Conservation (phyloP, 2,329 filamentous ascomycete genomes). For the Colletotrichum trifolii region DNA sequence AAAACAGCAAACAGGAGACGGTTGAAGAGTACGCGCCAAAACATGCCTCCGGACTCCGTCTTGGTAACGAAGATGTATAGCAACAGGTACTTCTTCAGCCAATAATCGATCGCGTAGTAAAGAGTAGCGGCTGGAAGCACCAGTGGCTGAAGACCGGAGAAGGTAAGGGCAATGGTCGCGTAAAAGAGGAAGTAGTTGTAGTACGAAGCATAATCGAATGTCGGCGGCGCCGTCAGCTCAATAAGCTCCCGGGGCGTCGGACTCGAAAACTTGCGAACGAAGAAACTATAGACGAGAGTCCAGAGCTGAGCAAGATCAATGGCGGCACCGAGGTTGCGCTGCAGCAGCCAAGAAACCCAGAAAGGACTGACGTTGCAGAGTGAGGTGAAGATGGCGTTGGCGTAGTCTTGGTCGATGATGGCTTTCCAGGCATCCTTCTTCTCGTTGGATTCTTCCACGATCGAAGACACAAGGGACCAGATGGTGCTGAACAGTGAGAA, state of each 20-base stretch:
- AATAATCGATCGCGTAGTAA: slow-evolving; percentile 89
- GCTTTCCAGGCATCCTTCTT: slow-evolving; percentile 75
- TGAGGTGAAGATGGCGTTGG: slow-evolving; percentile 73
- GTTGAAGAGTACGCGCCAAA: slow-evolving; percentile 93
- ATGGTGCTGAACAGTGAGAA: slow-evolving; percentile 91
- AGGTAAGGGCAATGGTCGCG: slow-evolving; percentile 87
- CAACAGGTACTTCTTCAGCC: slow-evolving; percentile 93
- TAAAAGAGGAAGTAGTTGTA: slow-evolving; percentile 99
- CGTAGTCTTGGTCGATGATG: slow-evolving; percentile 72
- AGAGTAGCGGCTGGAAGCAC: slow-evolving; percentile 87
- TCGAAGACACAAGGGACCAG: slow-evolving; percentile 77
- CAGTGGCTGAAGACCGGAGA: slow-evolving; percentile 86
- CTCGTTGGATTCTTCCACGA: slow-evolving; percentile 67
- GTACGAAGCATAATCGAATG: slow-evolving; percentile 95
- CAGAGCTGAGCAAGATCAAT: slow-evolving; percentile 92
- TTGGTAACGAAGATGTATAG: slow-evolving; percentile 97
- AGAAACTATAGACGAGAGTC: slow-evolving; percentile 85
- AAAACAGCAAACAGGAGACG: slow-evolving; percentile 87
- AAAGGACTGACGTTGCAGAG: slow-evolving; percentile 87
- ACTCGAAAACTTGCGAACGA: slow-evolving; percentile 83
- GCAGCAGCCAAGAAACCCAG: slow-evolving; percentile 93
- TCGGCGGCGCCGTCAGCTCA: slow-evolving; percentile 88
- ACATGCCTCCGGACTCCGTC: slow-evolving; percentile 92
- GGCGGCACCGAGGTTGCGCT: slow-evolving; percentile 93
- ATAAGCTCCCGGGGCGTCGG: slow-evolving; percentile 93